These are phyloP conservation scores for Periconia sp. DNA, from an alignment of 2,329 filamentous ascomycete genomes.

Conservation along the genomic window DNA sequence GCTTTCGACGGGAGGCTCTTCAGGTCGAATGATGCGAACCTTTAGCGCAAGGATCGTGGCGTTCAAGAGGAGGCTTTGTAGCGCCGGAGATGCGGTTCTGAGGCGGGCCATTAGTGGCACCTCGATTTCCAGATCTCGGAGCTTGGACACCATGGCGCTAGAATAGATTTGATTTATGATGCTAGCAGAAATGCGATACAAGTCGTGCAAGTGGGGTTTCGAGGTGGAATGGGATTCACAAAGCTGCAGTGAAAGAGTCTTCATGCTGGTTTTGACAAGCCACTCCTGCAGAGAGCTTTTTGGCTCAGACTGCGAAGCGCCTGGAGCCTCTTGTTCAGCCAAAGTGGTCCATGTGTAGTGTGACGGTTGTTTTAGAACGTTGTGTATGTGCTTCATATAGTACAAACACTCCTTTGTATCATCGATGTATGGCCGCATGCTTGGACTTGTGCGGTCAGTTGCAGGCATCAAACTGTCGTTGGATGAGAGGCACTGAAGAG, in stretches of 20 bases:
- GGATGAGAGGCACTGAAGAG: constrained; percentile 27
- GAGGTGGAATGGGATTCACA: constrained; percentile 34
- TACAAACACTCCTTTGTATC: constrained; percentile 79
- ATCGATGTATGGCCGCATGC: constrained; percentile 43
- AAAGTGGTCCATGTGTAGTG: constrained; percentile 71
- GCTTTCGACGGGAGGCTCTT: constrained; percentile 22
- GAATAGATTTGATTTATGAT: constrained; percentile 66
- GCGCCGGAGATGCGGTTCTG: constrained; percentile 58
- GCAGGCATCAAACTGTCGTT: constrained; percentile 20
- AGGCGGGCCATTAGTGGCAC: constrained; percentile 70
- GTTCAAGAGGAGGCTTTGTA: constrained; percentile 78
- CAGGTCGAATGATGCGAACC: constrained; percentile 49
- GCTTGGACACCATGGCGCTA: constrained; percentile 60
- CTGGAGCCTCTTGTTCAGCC: constrained; percentile 61
- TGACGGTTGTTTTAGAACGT: constrained; percentile 69
- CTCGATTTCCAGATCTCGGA: constrained; percentile 70
- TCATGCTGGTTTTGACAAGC: constrained; percentile 66
- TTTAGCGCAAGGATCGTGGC: constrained; percentile 75
- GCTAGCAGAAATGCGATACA: constrained; percentile 71
- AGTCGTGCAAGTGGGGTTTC: constrained; percentile 57
- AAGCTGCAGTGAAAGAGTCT: constrained; percentile 57
- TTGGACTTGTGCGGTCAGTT: not conserved
- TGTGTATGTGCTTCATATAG: constrained; percentile 72
- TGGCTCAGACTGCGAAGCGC: constrained; percentile 51
- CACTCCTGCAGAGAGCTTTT: constrained; percentile 63